Base-by-base conservation (phyloP, 2,329 filamentous ascomycete species). In the Fusarium illudens region DNA sequence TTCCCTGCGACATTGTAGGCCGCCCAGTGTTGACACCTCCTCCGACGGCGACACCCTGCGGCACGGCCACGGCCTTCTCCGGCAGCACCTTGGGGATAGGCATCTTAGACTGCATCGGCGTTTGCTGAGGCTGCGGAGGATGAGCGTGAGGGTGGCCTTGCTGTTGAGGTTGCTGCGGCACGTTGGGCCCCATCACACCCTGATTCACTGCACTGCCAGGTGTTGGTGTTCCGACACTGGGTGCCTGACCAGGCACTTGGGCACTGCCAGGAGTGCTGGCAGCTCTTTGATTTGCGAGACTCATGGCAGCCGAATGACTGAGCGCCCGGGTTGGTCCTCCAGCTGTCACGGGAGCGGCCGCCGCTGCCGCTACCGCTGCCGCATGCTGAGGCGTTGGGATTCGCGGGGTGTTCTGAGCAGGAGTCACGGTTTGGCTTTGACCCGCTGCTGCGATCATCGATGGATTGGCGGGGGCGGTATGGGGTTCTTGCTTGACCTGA, bases 1-100 rank as follows among this genome's bases (percentile, higher is more conserved):
- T 90, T 20, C 94, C 94, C 51, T 91, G 91, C 17, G 89, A 90
- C 75, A 96, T 87, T 0, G 95, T 97, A n/a, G 96, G 96, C 8
- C 96, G 90, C 81, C 87, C 76, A 81, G 87, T 68, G 80, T 88
- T 82, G 19, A 86, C 82, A 36, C 86, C 89, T n/a, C 85, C 86
- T 17, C 82, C 84, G 30, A 95, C 90, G 11, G 85, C 79, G 20
- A 97, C 94, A 2, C 94, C 90, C 64, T 89, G 86, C 5, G 93
- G 92, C 42, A 90, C 84, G 54, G 89, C 85, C 7, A 90, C 88
- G 46, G 91, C 90, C 49, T 86, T 85, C 58, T 89, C 87, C 5
- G 85, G 87, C 3, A 98, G 85, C 36, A 87, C 89, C 79, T 96
- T 97, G 3, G 93, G 90, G 51, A 97, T 97, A 0, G 90, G 90